Evolutionary conservation across 2,329 filamentous ascomycete genomes (phyloP).

Genomic region (Penicillium hordei): DNA sequence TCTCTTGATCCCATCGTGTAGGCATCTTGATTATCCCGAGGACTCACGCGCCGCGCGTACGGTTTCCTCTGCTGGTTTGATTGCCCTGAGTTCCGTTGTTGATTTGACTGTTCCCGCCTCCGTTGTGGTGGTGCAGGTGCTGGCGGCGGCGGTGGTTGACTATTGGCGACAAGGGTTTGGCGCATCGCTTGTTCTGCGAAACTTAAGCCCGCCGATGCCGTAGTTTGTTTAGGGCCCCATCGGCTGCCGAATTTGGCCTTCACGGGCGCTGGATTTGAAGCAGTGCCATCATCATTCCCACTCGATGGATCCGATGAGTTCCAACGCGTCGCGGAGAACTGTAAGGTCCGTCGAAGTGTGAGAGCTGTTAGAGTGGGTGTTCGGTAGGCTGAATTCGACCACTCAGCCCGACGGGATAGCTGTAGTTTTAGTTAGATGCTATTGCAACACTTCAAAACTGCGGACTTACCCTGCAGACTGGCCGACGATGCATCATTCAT

Average conservation of each 20-base stretch:
- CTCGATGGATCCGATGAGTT: slow-evolving; percentile 30
- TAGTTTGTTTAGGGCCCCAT: slow-evolving; percentile 23
- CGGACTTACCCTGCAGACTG: slow-evolving; percentile 32
- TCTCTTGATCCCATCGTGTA: not conserved
- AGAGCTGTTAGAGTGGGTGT: slow-evolving; percentile 23
- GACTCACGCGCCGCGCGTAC: not conserved
- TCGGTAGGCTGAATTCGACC: slow-evolving; percentile 36
- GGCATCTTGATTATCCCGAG: not conserved
- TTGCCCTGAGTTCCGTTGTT: not conserved
- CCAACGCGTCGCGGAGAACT: slow-evolving; percentile 27
- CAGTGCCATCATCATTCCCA: slow-evolving; percentile 23
- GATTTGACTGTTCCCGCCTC: not conserved
- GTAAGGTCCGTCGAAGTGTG: slow-evolving; percentile 36
- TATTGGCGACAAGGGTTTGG: slow-evolving; percentile 26
- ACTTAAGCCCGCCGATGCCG: slow-evolving; percentile 30
- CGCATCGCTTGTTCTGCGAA: slow-evolving; percentile 35
- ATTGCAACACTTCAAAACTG: not conserved
- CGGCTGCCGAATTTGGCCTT: slow-evolving; percentile 33
- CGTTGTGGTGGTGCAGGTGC: not conserved
- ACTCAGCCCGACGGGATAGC: slow-evolving; percentile 43
- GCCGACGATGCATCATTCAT: slow-evolving; percentile 38
- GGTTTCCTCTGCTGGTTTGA: slow-evolving; percentile 3
- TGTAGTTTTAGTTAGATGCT: slow-evolving; percentile 14
- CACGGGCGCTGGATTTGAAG: slow-evolving; percentile 9
- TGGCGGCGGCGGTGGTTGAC: slow-evolving; percentile 12